A percentile compares a stretch with the other conserved stretches of the same genome.
phyloP scores from a whole-genome alignment of 2,329 filamentous ascomycete species.

The Apiospora phragmitis region DNA sequence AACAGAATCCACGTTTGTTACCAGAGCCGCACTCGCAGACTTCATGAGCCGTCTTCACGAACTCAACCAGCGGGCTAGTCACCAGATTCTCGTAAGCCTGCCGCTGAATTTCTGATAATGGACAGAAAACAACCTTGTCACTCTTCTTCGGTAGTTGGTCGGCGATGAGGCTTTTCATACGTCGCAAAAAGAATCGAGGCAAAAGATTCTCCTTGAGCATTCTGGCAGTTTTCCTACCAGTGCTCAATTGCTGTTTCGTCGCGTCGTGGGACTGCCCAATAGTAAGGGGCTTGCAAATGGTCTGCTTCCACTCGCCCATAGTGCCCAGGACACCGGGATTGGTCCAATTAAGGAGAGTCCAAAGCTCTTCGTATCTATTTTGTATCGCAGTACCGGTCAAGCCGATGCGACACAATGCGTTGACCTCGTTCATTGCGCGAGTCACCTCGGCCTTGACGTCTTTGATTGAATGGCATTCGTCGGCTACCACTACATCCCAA shows the following conservation, averaged over 20 bases:
- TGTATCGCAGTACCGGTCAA: slow-evolving; percentile 96
- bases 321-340: slow-evolving; percentile 74
- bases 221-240: slow-evolving; percentile 77
- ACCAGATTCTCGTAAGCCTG: slow-evolving; percentile 83
- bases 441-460: slow-evolving; percentile 76
- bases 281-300: slow-evolving; percentile 77
- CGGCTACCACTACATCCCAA: slow-evolving; percentile 93
- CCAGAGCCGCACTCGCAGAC: slow-evolving; percentile 69
- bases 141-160: slow-evolving; percentile 93
- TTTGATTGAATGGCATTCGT: slow-evolving; percentile 92
- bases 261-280: slow-evolving; percentile 92
- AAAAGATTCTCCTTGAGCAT: slow-evolving; percentile 85
- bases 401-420: slow-evolving; percentile 88
- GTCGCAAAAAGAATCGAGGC: slow-evolving; percentile 84
- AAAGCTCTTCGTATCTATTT: slow-evolving; percentile 96
- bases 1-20: slow-evolving; percentile 81
- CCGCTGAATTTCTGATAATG: slow-evolving; percentile 77
- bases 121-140: slow-evolving; percentile 93
- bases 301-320: slow-evolving; percentile 73
- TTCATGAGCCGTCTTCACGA: slow-evolving; percentile 68
- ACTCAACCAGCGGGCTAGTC: slow-evolving; percentile 67
- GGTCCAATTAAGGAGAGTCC: slow-evolving; percentile 95
- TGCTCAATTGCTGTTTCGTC: slow-evolving; percentile 77
- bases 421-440: slow-evolving; percentile 84
- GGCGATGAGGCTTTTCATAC: slow-evolving; percentile 91